A percentile compares a stretch with the other conserved stretches of the same genome.
Evolutionary conservation across 495 filamentous ascomycete species (phyloP).

Genomic region (Aspergillus campestris): DNA sequence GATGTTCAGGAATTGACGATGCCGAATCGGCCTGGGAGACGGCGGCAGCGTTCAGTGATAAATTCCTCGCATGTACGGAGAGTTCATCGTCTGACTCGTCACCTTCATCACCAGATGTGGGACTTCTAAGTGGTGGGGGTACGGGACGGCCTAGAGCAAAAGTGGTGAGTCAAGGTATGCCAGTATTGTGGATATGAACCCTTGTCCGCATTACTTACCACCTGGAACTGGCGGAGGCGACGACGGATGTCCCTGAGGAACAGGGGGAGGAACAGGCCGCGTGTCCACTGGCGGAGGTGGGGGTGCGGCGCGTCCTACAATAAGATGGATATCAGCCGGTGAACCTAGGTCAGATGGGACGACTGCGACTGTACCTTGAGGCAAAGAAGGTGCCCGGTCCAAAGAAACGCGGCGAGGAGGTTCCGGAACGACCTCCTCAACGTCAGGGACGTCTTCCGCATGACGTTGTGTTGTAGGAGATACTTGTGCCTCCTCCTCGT

Average conservation of each 20-base stretch:
- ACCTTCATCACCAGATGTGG: slow-evolving; percentile 62
- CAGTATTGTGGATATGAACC: neutral
- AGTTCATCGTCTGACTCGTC: slow-evolving; percentile 93
- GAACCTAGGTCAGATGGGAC: neutral
- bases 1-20: slow-evolving; percentile 39
- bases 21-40: slow-evolving; percentile 36
- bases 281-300: slow-evolving; percentile 26
- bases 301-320: slow-evolving; percentile 20
- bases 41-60: slow-evolving; percentile 34
- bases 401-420: slow-evolving; percentile 36
- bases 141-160: slow-evolving; percentile 46
- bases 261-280: slow-evolving; percentile 44
- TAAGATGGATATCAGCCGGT: slow-evolving; percentile 2
- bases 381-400: slow-evolving; percentile 39
- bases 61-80: slow-evolving; percentile 51
- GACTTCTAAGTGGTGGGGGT: slow-evolving; percentile 38
- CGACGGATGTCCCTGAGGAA: slow-evolving; percentile 54
- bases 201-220: slow-evolving; percentile 41
- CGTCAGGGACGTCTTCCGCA: slow-evolving; percentile 48
- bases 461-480: slow-evolving; percentile 36
- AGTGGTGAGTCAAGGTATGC: slow-evolving; percentile 6
- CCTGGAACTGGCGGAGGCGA: slow-evolving; percentile 63
- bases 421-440: slow-evolving; percentile 47
- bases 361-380: slow-evolving; percentile 42
- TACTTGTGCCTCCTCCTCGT: slow-evolving; percentile 30